Evolutionary conservation across 2,329 filamentous ascomycete species (phyloP).

Genomic region (Microsporum audouinii): DNA sequence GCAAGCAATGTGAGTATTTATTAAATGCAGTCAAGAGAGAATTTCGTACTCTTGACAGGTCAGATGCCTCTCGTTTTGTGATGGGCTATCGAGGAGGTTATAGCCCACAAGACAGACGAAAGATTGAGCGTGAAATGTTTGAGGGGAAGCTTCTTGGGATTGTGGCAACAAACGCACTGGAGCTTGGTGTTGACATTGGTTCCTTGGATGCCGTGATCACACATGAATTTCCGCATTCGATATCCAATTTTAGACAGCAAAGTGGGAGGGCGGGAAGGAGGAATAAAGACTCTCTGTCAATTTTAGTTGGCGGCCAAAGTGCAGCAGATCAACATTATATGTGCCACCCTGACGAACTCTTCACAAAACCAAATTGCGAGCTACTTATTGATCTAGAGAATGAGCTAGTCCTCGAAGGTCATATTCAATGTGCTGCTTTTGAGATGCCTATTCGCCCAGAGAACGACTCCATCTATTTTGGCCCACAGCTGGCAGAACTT

Average conservation of each 20-base stretch:
- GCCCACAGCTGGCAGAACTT: conserved; percentile 57
- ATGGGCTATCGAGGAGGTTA: conserved; percentile 97
- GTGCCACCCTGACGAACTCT: conserved; percentile 84
- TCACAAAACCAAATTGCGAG: conserved; percentile 80
- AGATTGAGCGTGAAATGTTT: conserved; percentile 94
- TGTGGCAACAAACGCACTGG: conserved; percentile 82
- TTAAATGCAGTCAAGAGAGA: conserved; percentile 70
- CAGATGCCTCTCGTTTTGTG: conserved; percentile 65
- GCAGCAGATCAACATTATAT: conserved; percentile 94
- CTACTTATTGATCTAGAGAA: conserved; percentile 88
- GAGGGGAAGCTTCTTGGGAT: conserved; percentile 87
- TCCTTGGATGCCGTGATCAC: conserved; percentile 87
- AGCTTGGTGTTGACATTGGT: conserved; percentile 91
- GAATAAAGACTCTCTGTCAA: conserved; percentile 84
- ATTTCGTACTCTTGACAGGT: conserved; percentile 57
- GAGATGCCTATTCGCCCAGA: conserved; percentile 83
- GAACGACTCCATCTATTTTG: conserved; percentile 69
- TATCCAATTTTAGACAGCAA: conserved; percentile 88
- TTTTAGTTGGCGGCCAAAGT: conserved; percentile 80
- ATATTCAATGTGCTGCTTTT: conserved; percentile 87
- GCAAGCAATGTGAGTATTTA: conserved; percentile 78
- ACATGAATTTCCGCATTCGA: conserved; percentile 89
- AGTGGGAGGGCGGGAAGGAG: conserved; percentile 83
- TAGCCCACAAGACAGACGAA: conserved; percentile 74
- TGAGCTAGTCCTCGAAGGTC: conserved; percentile 80